A percentile compares a stretch with the other conserved stretches of the same genome.
phyloP scores from a whole-genome alignment of 192 early-diverging fungal genomes.

The Linnemannia schmuckeri region DNA sequence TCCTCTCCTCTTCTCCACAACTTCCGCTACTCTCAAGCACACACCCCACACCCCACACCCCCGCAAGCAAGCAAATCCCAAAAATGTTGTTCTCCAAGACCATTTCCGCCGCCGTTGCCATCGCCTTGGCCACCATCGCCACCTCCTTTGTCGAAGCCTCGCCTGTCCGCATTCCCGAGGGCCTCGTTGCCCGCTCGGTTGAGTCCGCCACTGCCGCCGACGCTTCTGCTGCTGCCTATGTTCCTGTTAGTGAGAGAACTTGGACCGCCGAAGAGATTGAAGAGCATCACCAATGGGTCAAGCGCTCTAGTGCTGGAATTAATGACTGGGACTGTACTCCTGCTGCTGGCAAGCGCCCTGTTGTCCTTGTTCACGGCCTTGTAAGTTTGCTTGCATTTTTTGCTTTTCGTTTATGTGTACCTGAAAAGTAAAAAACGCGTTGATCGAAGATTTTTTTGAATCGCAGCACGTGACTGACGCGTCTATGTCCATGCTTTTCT shows the following conservation, averaged over 20 bases:
- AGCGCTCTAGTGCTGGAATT: conserved; percentile 9
- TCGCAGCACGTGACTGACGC: not conserved
- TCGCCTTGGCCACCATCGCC: conserved; percentile 8
- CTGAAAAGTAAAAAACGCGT: not conserved
- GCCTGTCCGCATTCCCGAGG: conserved; percentile 4
- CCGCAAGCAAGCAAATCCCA: not conserved
- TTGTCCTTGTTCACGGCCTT: conserved; percentile 33
- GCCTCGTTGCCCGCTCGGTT: not conserved
- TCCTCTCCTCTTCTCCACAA: not conserved
- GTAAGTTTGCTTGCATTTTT: not conserved
- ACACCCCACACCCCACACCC: not conserved
- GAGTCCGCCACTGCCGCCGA: not conserved
- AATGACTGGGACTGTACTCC: conserved; percentile 29
- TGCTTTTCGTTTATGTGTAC: not conserved
- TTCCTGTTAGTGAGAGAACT: conserved; percentile 17
- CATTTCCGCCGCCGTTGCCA: conserved; percentile 1
- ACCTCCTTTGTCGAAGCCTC: conserved; percentile 17
- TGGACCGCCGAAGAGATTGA: conserved; percentile 22
- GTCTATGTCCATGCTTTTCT: not conserved
- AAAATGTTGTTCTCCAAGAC: conserved; percentile 23
- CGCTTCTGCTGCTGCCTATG: not conserved
- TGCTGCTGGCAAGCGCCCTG: not conserved
- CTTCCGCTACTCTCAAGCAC: no score
- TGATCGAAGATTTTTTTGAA: no score
- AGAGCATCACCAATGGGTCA: not conserved